phyloP scores from a whole-genome alignment of 805 yeast genomes.

The Starmerella bombi region DNA sequence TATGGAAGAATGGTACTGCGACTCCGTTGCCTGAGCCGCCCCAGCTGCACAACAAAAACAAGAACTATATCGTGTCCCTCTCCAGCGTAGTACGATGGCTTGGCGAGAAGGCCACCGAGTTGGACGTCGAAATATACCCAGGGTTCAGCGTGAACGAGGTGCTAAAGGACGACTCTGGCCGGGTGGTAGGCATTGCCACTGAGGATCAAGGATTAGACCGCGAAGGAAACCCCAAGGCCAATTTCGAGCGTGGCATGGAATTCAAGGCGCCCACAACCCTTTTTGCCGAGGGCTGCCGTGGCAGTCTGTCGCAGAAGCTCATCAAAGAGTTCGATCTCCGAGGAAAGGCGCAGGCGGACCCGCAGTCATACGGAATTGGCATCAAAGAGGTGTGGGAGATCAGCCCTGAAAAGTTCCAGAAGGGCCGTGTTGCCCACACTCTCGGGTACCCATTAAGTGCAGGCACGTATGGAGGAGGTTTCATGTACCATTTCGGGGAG shows the following conservation, averaged over 20 bases:
- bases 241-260: conserved; percentile 95
- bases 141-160: conserved; percentile 77
- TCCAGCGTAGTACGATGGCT: conserved; percentile 69
- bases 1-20: conserved; percentile 42
- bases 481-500: conserved; percentile 93
- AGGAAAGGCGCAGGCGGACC: conserved; percentile 35
- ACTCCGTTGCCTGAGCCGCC: conserved; percentile 87
- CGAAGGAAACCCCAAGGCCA: conserved; percentile 60
- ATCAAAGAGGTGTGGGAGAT: conserved; percentile 97
- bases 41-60: conserved; percentile 66
- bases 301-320: conserved; percentile 71
- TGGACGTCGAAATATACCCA: conserved; percentile 90
- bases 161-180: conserved; percentile 43
- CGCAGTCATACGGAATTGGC: conserved; percentile 91
- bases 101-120: conserved; percentile 77
- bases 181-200: conserved; percentile 82
- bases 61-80: conserved; percentile 74
- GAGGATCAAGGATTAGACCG: conserved; percentile 79
- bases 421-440: conserved; percentile 73
- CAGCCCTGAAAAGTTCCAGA: conserved; percentile 59
- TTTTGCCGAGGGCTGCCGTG: conserved; percentile 97
- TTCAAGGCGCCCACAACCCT: conserved; percentile 83
- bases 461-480: conserved; percentile 88
- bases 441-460: conserved; percentile 74
- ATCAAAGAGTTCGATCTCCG: conserved; percentile 59